Evolutionary conservation across 2,329 filamentous ascomycete genomes (phyloP).

Genomic region (Fusarium incarnatum): DNA sequence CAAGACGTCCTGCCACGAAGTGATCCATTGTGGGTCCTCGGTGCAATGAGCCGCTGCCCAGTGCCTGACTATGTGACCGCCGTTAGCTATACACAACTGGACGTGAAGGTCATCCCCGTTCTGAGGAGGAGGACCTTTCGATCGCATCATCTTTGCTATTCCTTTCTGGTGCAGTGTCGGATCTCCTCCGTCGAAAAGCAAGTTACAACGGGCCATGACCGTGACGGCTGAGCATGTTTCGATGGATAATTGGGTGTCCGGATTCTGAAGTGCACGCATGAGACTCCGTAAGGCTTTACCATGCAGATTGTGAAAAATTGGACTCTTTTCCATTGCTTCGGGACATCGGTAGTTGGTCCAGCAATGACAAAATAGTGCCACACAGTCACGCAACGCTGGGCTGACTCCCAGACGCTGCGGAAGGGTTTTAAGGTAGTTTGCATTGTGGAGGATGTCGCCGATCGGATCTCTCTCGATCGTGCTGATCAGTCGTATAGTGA

Average conservation of each 20-base stretch:
- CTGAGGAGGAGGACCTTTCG: neutral
- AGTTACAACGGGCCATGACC: neutral
- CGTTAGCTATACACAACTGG: neutral
- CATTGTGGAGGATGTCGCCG: neutral
- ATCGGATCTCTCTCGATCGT: neutral
- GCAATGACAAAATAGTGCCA: neutral
- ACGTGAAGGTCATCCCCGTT: neutral
- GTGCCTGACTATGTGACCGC: neutral
- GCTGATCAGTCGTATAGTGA: neutral
- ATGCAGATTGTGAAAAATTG: neutral
- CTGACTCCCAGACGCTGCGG: neutral
- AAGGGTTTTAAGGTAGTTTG: neutral
- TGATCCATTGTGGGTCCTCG: neutral
- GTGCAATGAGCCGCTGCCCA: neutral
- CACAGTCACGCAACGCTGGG: neutral
- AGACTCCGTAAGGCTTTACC: neutral
- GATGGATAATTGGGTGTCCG: fast-evolving
- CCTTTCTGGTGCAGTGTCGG: neutral
- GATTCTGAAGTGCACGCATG: neutral
- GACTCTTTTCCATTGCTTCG: neutral
- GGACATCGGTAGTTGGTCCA: neutral
- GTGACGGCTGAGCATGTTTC: neutral
- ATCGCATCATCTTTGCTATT: neutral
- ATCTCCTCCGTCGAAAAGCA: neutral
- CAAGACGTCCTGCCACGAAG: neutral